Percentiles rank a stretch among this genome's conserved stretches.
These are phyloP conservation scores for Lolium perenne DNA, from an alignment of 176 grass and related monocot species.

Conservation along the genomic window DNA sequence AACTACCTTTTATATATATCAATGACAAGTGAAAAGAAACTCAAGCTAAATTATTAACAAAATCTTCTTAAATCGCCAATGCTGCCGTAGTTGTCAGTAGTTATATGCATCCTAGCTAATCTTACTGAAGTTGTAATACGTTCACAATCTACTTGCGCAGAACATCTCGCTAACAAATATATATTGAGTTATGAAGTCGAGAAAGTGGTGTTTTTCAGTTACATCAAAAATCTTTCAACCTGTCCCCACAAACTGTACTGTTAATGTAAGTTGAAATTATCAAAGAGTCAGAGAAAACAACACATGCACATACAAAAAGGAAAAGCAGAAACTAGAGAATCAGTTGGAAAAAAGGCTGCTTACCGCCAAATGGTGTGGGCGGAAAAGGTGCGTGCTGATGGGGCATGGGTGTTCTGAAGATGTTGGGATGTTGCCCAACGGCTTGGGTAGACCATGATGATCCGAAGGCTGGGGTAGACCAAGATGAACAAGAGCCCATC, in stretches of 20 bases:
- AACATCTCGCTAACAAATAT: slow-evolving; percentile 11
- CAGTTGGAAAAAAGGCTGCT: neutral
- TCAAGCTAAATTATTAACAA: neutral
- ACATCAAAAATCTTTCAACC: slow-evolving; percentile 9
- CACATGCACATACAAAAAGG: too few species aligned
- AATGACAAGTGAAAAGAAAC: neutral
- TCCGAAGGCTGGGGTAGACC: neutral
- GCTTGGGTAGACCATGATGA: neutral
- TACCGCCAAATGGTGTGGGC: neutral
- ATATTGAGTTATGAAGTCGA: neutral
- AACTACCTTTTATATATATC: neutral
- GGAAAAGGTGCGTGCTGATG: neutral
- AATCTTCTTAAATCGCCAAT: neutral
- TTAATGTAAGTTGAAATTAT: too few species aligned
- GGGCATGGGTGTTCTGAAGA: neutral
- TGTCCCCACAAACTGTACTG: neutral
- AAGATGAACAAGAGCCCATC: neutral
- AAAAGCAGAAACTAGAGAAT: neutral
- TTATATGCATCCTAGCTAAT: neutral
- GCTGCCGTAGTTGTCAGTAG: neutral
- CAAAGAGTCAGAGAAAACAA: too few species aligned
- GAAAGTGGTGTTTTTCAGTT: neutral
- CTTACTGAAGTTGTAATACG: neutral
- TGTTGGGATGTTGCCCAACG: neutral
- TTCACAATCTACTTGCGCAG: neutral